Conservation (phyloP, 805 yeast species). For the Jamesozyma lodderae region DNA sequence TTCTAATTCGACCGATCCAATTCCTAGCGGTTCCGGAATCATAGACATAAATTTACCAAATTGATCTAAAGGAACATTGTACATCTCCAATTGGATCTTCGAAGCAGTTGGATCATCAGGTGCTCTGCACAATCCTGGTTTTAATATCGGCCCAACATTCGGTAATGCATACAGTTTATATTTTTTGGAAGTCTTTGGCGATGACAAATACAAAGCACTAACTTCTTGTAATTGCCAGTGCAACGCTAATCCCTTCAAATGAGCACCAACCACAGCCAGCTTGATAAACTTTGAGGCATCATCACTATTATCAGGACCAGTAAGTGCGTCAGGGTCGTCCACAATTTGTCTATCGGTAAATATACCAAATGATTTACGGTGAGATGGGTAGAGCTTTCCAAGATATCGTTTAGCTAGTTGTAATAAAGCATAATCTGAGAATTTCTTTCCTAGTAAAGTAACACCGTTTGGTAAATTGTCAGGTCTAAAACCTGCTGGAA, state of each 20-base stretch:
- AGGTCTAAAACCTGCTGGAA: conserved; percentile 80
- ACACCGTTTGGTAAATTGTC: conserved; percentile 91
- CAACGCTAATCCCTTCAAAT: conserved; percentile 75
- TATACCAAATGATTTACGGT: conserved; percentile 49
- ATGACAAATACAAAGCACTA: conserved; percentile 58
- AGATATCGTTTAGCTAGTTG: conserved; percentile 73
- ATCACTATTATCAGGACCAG: conserved; percentile 22
- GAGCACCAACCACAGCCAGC: conserved; percentile 96
- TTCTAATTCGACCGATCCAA: conserved; percentile 81
- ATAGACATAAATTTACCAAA: conserved; percentile 78
- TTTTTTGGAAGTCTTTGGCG: conserved; percentile 59
- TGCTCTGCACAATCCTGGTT: conserved; percentile 83
- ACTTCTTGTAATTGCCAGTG: conserved; percentile 91
- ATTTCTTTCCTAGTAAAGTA: conserved; percentile 71
- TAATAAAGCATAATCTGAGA: conserved; percentile 80
- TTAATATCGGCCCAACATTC: conserved; percentile 66
- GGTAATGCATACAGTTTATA: conserved; percentile 82
- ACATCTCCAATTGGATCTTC: conserved; percentile 67
- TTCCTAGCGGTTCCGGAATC: conserved; percentile 94
- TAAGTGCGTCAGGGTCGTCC: conserved; percentile 10
- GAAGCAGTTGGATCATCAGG: conserved; percentile 37
- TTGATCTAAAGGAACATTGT: conserved; percentile 65
- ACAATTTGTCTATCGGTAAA: conserved; percentile 10
- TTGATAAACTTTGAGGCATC: conserved; percentile 37
- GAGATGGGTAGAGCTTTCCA: conserved; percentile 35